Conservation (phyloP, 306 rosid genomes). For the Quercus wislizeni region DNA sequence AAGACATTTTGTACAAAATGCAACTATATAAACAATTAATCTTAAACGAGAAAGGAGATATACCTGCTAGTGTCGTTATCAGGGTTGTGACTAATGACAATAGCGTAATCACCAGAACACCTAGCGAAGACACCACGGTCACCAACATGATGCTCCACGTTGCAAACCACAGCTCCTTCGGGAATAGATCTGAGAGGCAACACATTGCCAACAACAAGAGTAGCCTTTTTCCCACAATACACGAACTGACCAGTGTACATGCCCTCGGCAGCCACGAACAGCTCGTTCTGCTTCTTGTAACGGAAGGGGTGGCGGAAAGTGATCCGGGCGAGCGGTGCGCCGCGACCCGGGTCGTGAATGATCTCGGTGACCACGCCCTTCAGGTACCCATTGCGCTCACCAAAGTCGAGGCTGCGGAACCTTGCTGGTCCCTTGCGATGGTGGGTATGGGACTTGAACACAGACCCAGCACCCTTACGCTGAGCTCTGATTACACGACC, state of each 20-base stretch:
- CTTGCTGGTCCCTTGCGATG: slow-evolving; percentile 38
- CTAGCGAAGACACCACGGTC: slow-evolving; percentile 46
- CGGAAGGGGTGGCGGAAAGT: slow-evolving; percentile 45
- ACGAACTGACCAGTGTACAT: slow-evolving; percentile 40
- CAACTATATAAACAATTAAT: not conserved
- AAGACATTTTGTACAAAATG: not conserved
- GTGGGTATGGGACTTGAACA: slow-evolving; percentile 49
- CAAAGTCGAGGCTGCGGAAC: slow-evolving; percentile 46
- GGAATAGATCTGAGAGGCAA: slow-evolving; percentile 43
- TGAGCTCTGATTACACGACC: slow-evolving; percentile 50
- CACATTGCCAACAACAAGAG: slow-evolving; percentile 38
- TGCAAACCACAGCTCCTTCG: slow-evolving; percentile 45
- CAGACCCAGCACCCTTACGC: slow-evolving; percentile 50
- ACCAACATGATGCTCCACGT: slow-evolving; percentile 46
- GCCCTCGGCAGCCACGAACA: slow-evolving; percentile 43
- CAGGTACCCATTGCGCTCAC: slow-evolving; percentile 39
- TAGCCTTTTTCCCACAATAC: slow-evolving; percentile 43
- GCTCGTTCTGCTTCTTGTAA: slow-evolving; percentile 43
- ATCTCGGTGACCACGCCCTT: slow-evolving; percentile 40
- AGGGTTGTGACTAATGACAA: slow-evolving; percentile 43
- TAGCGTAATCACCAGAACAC: slow-evolving; percentile 41
- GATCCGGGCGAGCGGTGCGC: slow-evolving; percentile 40
- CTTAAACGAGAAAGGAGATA: not conserved
- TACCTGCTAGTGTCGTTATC: slow-evolving; percentile 48
- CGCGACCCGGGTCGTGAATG: slow-evolving; percentile 45